Conservation (phyloP, 2,329 filamentous ascomycete genomes). For the Arthrobotrys musiformis region DNA sequence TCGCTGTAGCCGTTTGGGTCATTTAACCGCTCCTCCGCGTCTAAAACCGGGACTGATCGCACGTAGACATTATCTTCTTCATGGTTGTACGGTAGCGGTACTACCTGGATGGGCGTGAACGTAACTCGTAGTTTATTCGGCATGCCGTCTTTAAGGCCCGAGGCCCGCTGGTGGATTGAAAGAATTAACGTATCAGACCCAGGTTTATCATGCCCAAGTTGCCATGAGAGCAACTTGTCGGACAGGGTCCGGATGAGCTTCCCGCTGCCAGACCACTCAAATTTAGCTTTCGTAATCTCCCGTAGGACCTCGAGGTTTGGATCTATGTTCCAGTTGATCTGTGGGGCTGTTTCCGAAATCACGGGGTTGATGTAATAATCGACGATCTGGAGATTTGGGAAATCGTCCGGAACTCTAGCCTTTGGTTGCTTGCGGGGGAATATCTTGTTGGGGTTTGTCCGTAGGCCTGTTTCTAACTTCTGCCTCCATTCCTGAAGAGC, state of each 20-base stretch:
- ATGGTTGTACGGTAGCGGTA: conserved; percentile 69
- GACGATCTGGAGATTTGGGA: conserved; percentile 81
- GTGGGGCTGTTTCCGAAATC: conserved; percentile 69
- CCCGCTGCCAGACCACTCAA: conserved; percentile 82
- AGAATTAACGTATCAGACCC: conserved; percentile 68
- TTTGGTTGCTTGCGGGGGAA: conserved; percentile 81
- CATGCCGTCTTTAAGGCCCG: conserved; percentile 6
- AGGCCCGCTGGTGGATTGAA: conserved; percentile 69
- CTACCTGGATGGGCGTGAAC: conserved; percentile 79
- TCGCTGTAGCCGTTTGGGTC: conserved; percentile 40
- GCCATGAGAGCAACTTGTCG: conserved; percentile 76
- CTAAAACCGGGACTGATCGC: background rate
- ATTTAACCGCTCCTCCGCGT: conserved; percentile 14
- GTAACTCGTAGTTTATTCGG: conserved; percentile 77
- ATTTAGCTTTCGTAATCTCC: conserved; percentile 78
- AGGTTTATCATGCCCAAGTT: conserved; percentile 64
- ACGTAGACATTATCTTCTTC: conserved; percentile 26
- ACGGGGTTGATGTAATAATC: conserved; percentile 89
- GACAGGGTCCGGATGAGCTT: conserved; percentile 86
- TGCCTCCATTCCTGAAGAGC: conserved; percentile 77
- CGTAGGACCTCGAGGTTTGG: conserved; percentile 76
- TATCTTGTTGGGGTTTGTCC: conserved; percentile 82
- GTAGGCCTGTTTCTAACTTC: conserved; percentile 77
- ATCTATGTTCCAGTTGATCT: conserved; percentile 68
- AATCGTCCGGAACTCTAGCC: conserved; percentile 79